Evolutionary conservation across 148 eudicot species (phyloP), one percentile per base, ranked within the genome.

Genomic region (Dianthus caryophyllus): DNA sequence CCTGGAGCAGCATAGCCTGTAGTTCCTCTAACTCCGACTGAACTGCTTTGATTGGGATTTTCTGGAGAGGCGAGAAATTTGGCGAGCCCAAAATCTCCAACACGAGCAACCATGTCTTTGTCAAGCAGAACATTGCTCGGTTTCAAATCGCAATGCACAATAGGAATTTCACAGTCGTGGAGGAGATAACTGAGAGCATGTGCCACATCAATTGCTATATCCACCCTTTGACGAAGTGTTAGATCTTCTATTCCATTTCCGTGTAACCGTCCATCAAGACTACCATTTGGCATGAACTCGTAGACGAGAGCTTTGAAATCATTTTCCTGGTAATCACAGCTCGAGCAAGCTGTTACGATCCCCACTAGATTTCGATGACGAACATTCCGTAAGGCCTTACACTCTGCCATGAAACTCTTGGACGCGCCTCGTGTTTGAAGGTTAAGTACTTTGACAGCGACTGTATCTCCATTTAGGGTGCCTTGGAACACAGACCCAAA

Each of bases 331-430:
- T 39, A 68, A 52, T 73, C 71, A 20, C 25, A 68, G 54, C 77
- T 68, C 5, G 77, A 77, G 62, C 80, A 77, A 64, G 74, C 67
- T 30, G 77, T 68, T 4, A 77, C 29, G 5, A 77, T 65, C 67
- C 51, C 52, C 1, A 73, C 56, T 6, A 77, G 70, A 27, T 73
- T 77, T 17, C 77, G 51, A 36, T 77, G 80, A 21, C 71, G 77
- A 31, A 69, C 52, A 61, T 52, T 57, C 22, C 73, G 69, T 70
- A 77, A 68, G 6, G 74, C 73, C 29, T 56, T 43, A 50, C 81
- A 77, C 70, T 77, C 81, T 50, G 73, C 72, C 67, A 69, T 51
- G 61, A 77, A 77, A 60, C 77, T 77, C 74, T 58, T 73, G 9
- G 38, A 1, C 20, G 76, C 73, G 41, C 81, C 73, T 68, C n/a